These are phyloP conservation scores for Saturnispora serradocipensis DNA, from an alignment of 805 yeast species.

Conservation along the genomic window DNA sequence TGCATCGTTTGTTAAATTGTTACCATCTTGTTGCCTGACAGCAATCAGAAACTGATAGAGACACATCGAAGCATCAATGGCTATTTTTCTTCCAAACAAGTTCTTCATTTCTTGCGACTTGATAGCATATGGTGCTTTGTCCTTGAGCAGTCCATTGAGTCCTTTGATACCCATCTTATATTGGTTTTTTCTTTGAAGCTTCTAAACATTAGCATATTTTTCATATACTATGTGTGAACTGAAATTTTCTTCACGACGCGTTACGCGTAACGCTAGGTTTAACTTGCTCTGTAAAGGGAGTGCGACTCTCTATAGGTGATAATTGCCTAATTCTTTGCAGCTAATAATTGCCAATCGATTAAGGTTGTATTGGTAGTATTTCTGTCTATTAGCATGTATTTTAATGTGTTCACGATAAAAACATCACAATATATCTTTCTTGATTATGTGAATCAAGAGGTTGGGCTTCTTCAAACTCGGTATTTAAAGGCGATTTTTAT, in stretches of 20 bases:
- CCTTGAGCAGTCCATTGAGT: slow-evolving; percentile 75
- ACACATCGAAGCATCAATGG: slow-evolving; percentile 95
- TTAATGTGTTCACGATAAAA: too few relatives aligned
- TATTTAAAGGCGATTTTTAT: too few relatives aligned
- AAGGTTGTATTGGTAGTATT: too few relatives aligned
- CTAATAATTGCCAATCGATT: too few relatives aligned
- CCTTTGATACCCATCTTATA: slow-evolving; percentile 43
- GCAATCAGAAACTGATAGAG: slow-evolving; percentile 92
- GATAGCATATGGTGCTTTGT: slow-evolving; percentile 80
- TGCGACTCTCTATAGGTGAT: too few relatives aligned
- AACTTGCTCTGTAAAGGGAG: too few relatives aligned
- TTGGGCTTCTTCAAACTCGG: too few relatives aligned
- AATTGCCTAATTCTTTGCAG: too few relatives aligned
- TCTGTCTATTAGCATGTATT: too few relatives aligned
- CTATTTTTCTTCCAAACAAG: slow-evolving; percentile 91
- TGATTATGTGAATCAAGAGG: too few relatives aligned
- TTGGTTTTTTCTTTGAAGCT: not conserved
- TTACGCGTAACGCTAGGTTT: not conserved
- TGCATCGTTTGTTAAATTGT: slow-evolving; percentile 72
- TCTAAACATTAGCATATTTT: too few relatives aligned
- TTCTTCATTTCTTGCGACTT: slow-evolving; percentile 73
- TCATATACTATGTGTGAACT: not conserved
- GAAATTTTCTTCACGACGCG: not conserved
- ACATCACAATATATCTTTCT: too few relatives aligned
- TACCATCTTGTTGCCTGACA: slow-evolving; percentile 96